phyloP scores from a whole-genome alignment of 73 alveolate species.

The Uronychia binucleata region DNA sequence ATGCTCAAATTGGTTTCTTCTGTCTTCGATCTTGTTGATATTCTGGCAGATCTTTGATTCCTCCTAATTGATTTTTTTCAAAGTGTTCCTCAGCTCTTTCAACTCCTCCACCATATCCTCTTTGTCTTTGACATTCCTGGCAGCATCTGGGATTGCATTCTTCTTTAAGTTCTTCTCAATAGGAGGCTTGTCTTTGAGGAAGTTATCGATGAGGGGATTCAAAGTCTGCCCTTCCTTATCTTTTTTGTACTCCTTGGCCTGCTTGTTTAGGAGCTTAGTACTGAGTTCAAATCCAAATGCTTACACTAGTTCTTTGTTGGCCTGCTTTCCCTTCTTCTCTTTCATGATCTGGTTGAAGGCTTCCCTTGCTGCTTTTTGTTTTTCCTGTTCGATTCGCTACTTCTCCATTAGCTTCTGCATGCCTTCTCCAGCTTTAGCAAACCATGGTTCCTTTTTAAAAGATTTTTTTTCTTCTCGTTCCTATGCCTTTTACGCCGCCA shows the following conservation, averaged over 20 bases:
- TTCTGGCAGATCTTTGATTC: conserved; percentile 10
- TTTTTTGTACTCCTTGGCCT: not conserved
- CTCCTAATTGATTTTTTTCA: conserved; percentile 11
- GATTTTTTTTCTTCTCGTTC: not conserved
- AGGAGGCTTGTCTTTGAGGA: not conserved
- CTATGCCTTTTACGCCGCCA: not conserved
- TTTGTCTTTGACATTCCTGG: conserved; percentile 22
- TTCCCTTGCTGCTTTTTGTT: not conserved
- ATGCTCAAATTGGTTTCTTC: not conserved
- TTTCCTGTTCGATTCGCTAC: not conserved
- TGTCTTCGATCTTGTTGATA: conserved; percentile 8
- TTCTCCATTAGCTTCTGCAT: not conserved
- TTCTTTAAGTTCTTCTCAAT: not conserved
- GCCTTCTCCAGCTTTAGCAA: not conserved
- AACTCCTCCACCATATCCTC: conserved; percentile 23
- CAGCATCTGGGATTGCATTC: conserved; percentile 33
- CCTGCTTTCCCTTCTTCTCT: not conserved
- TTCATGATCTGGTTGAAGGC: not conserved
- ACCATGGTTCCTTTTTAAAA: not conserved
- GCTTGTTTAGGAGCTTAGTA: not conserved
- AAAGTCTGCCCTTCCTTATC: not conserved
- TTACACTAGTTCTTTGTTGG: not conserved
- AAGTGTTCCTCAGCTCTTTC: conserved; percentile 7
- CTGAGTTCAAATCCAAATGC: not conserved
- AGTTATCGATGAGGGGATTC: not conserved